Evolutionary conservation across 2,329 filamentous ascomycete genomes (phyloP).

Genomic region (Botryotinia narcissicola): DNA sequence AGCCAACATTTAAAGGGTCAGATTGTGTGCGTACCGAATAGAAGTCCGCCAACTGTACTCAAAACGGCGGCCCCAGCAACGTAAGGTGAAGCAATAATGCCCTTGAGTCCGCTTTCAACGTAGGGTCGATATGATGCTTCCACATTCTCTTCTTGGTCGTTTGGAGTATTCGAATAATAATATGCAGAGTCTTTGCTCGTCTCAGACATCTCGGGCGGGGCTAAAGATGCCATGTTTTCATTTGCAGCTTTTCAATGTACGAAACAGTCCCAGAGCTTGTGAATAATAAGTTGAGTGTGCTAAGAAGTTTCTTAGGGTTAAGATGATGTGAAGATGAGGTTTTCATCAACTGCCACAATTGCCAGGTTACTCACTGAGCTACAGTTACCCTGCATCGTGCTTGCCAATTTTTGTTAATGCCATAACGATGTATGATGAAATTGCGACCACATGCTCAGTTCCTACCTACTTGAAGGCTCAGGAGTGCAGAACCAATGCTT

Average conservation of each 20-base stretch:
- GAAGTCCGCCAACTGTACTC: conserved; percentile 8
- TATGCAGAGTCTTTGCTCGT: background rate
- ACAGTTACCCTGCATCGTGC: conserved; percentile 1
- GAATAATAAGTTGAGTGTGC: background rate
- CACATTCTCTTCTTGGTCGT: background rate
- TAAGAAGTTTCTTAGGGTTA: background rate
- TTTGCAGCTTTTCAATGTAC: background rate
- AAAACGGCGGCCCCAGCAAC: conserved; percentile 13
- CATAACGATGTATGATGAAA: background rate
- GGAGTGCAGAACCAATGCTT: background rate
- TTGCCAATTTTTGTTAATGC: background rate
- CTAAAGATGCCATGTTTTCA: background rate
- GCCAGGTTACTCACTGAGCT: background rate
- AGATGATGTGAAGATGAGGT: background rate
- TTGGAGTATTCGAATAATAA: background rate
- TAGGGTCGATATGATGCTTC: conserved; percentile 9
- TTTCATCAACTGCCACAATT: background rate
- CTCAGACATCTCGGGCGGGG: background rate
- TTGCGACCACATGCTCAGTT: background rate
- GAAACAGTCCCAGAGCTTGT: background rate
- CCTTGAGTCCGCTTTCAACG: conserved; percentile 2
- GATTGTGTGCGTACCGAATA: background rate
- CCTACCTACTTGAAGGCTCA: background rate
- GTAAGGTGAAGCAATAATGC: conserved; percentile 14
- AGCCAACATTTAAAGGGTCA: background rate